Percentiles rank a stretch among this genome's conserved stretches.
phyloP scores from a whole-genome alignment of 2,329 filamentous ascomycete species.

The Cladosporium halotolerans region DNA sequence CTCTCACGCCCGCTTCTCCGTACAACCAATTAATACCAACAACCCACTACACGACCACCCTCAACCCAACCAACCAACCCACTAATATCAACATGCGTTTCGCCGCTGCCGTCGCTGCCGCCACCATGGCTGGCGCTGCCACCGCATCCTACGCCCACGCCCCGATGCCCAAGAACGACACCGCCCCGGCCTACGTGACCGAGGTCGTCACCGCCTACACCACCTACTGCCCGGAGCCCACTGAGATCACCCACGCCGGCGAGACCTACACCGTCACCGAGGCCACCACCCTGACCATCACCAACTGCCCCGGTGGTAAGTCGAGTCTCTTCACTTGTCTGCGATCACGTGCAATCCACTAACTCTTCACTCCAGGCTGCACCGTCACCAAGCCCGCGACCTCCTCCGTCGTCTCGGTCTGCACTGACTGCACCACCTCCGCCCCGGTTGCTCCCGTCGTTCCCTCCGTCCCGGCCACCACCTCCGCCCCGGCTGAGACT shows the following conservation, averaged over 20 bases:
- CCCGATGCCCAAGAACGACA: slow-evolving; percentile 11
- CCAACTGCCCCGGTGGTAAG: slow-evolving; percentile 24
- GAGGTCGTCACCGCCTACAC: slow-evolving; percentile 29
- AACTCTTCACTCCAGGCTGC: slow-evolving; percentile 16
- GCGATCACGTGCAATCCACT: background rate
- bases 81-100: slow-evolving; percentile 44
- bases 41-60: background rate
- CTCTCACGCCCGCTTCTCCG: background rate
- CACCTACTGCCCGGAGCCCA: slow-evolving; percentile 28
- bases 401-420: slow-evolving; percentile 41
- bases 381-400: slow-evolving; percentile 47
- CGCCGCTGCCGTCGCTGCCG: slow-evolving; percentile 30
- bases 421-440: slow-evolving; percentile 14
- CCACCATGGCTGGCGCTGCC: slow-evolving; percentile 35
- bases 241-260: slow-evolving; percentile 22
- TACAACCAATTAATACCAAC: slow-evolving; percentile 1
- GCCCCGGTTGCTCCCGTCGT: background rate
- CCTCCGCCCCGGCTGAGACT: slow-evolving; percentile 4
- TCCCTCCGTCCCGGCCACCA: background rate
- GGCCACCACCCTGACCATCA: slow-evolving; percentile 20
- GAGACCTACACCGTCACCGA: slow-evolving; percentile 21
- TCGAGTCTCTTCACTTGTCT: background rate
- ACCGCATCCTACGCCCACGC: slow-evolving; percentile 35
- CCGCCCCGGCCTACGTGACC: slow-evolving; percentile 22
- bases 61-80: background rate